phyloP scores from a whole-genome alignment of 768 basidiomycete species.

The Suillus cothurnatus region DNA sequence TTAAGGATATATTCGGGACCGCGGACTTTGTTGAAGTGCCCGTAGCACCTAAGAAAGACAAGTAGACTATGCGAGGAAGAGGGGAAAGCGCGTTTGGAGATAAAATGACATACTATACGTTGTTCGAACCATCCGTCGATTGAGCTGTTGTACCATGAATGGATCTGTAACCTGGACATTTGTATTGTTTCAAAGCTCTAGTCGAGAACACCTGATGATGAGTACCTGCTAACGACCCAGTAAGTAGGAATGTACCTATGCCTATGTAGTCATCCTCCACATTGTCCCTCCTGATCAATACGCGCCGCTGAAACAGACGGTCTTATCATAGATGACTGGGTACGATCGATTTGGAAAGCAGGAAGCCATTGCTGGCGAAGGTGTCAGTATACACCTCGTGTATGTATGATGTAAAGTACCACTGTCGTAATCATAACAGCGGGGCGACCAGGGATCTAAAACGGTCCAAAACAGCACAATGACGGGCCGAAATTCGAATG shows the following conservation, averaged over 20 bases:
- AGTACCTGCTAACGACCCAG: slow-evolving; percentile 54
- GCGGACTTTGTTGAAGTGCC: slow-evolving; percentile 23
- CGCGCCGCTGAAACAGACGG: slow-evolving; percentile 20
- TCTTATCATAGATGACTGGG: slow-evolving; percentile 53
- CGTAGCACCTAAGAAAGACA: slow-evolving; percentile 13
- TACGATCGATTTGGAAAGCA: slow-evolving; percentile 29
- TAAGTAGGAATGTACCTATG: slow-evolving; percentile 80
- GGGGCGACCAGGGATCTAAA: slow-evolving; percentile 57
- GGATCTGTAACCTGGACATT: not conserved
- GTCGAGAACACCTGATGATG: too few species aligned
- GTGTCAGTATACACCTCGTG: slow-evolving; percentile 55
- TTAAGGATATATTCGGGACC: slow-evolving; percentile 25
- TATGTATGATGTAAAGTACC: slow-evolving; percentile 70
- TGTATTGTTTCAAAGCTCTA: not conserved
- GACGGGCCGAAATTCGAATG: slow-evolving; percentile 5
- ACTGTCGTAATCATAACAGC: not conserved
- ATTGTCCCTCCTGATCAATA: slow-evolving; percentile 51
- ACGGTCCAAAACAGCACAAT: slow-evolving; percentile 60
- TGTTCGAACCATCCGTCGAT: too few species aligned
- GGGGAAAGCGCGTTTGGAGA: not conserved
- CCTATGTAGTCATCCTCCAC: slow-evolving; percentile 49
- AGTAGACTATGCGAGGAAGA: not conserved
- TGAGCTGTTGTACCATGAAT: not conserved
- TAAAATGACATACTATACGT: not conserved
- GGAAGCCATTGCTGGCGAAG: slow-evolving; percentile 27